Base-by-base conservation (phyloP, 805 yeast genomes). In the Debaryomyces tyrocola region DNA sequence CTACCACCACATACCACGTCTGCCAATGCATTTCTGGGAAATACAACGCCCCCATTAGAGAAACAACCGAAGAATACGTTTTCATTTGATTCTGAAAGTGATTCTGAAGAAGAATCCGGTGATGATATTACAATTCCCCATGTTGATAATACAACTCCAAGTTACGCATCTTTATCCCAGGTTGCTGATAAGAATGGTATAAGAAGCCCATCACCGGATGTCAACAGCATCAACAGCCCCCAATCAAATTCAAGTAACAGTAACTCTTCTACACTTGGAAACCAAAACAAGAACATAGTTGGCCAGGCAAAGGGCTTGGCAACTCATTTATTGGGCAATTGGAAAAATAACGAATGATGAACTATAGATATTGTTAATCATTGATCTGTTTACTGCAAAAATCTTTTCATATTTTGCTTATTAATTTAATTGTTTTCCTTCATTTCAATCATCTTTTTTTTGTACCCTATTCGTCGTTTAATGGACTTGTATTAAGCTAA, bases 121-220 rank as follows among this genome's bases (percentile, higher is more conserved):
- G 66, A 57, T 34, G 58, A 62, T 43, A 48, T 27, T n/a, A 15
- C 4, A 17, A 6, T 18, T 3, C 12, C 35, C n/a, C 35, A 6
- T n/a, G 35, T 28, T 15, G 33, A 28, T 31, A 40, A 39, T 11
- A 33, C 33, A n/a, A 24, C 42, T 15, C 52, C 60, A 18, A 74
- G 78, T 44, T 76, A 69, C 50, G 73, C 77, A 18, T 70, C 80
- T 1, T 58, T 77, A 39, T 73, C 77, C 44, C 80, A 76, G 50
- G 80, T 80, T 20, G 83, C 84, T 2, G 82, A 75, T 27, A 62
- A 61, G 41, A 70, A 61, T 48, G 74, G 75, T 4, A 66, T 69
- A 37, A 48, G 57, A 18, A 58, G 60, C 39, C 62, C 70, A 1
- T 51, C 66, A n/a, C 60, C 66, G 2, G 69, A 61, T 20, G 28